Evolutionary conservation across 257 asterid genomes (phyloP), one percentile per base, ranked within the genome.

Genomic region (Paraleonurus japonicus): DNA sequence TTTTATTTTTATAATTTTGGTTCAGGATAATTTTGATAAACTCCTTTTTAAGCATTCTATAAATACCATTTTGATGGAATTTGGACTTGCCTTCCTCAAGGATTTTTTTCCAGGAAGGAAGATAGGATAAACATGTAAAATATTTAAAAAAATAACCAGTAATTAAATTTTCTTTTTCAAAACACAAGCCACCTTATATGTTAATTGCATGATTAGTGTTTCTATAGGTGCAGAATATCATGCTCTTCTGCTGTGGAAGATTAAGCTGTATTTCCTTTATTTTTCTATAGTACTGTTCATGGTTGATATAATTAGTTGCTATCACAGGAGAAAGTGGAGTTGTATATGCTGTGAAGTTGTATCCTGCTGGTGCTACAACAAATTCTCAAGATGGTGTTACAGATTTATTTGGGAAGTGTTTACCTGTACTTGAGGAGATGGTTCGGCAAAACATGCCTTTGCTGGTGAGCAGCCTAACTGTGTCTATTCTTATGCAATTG

Each of bases 321-420:
- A 15, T 67, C 30, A 11, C 82, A 93, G 97, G 86, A 65, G 90
- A 89, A 87, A 89, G 96, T 80, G 92, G 92, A 71, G 83, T 79
- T 33, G 85, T 94, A 69, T 86, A 59, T 81, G 97, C 84, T 69
- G 98, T 94, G 77, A 94, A 94, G 83, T 82, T 94, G 81, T 94
- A 94, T 77, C 98, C 98, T 67, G 98, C 96, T 75, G 98, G 98
- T 66, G 97, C 99, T 17, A 94, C 99, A 62, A 94, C 99, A 5
- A 94, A 94, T 82, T 94, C 99, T 58, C 95, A 94, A 80, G 96
- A 91, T 78, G 99, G 99, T 72, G 99, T 89, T n/a, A 91, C 97
- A n/a, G 97, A 94, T 84, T 79, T 91, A 39, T 89, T 94, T 35
- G 96, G 96, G 62, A 94, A 89, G 74, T 94, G 99, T 76, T 76